Base-by-base conservation (phyloP, 768 basidiomycete species). In the Auriscalpium vulgare region DNA sequence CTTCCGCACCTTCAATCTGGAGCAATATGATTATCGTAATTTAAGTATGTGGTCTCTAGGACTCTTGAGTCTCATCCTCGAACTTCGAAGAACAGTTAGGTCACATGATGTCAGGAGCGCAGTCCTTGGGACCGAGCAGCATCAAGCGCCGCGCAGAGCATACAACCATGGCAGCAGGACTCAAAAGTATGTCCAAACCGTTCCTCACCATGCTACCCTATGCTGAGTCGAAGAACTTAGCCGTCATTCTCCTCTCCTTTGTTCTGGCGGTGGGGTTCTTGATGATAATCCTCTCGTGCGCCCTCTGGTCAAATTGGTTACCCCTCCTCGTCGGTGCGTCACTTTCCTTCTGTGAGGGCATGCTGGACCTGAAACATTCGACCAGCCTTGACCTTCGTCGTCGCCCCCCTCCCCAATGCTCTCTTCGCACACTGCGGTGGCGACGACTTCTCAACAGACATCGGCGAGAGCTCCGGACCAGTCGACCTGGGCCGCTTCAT, bases 181-280 rank as follows among this genome's bases (percentile, higher is more conserved):
- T 62, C 53, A 62, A 62, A 53, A 62, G 61, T 62, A 46, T 35
- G 56, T 17, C 29, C 11, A 45, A 8, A 34, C 16, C 11, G 29
- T 51, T 17, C 35, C 13, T 51, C 6, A 10, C 17, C 50, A 21
- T 17, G 8, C 35, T 19, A 17, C 51, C 19, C 51, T 40, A 35
- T 49, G 35, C 8, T 43, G 37, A 53, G n/a, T 16, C 16, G 23
- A 19, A 17, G 40, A 37, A 55, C 21, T 44, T 67, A 97, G 95
- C 93, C 66, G 94, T 98, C 61, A 94, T 98, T 64, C 78, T 97
- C 53, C 85, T 99, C 47, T 95, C 97, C 1, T 97, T 99, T 73
- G 91, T 97, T 53, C 86, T 99, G 50, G 97, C 97, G 7, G 81
- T 95, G 14, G 97, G 97, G n/a, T 99, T 99, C 75, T 75, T 99